Base-by-base conservation (phyloP, 345 rosid species). In the Zanthoxylum bungeanum region DNA sequence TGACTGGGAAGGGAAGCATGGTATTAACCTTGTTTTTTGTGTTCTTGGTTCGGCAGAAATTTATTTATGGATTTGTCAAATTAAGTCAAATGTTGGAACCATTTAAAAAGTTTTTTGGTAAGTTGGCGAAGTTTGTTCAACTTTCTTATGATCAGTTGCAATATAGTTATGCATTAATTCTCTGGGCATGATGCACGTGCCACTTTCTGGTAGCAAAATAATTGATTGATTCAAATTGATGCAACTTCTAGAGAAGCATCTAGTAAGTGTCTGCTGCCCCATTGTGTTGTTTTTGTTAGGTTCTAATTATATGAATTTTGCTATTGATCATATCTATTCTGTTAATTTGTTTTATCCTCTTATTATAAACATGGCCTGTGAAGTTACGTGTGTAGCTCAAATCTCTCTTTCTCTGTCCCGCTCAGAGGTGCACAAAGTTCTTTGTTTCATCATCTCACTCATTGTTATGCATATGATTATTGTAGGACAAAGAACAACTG, bases 401-500 rank as follows among this genome's bases (percentile, higher is more conserved):
- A 30, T 57, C 17, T 30, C 3, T 69, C 55, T 67, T 39, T 60
- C 17, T 21, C 50, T 28, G 24, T 9, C 42, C 1, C 36, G n/a
- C 42, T 31, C 19, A n/a, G 50, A n/a, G 61, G 21, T 30, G 72
- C 25, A 55, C 60, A 62, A 34, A 30, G 24, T 22, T 30, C 7
- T 65, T 34, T 65, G 37, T 61, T 33, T 25, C 34, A 34, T 21
- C 27, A 14, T 24, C 16, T n/a, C 6, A n/a, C 64, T 40, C n/a
- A 28, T 69, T n/a, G 34, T 17, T 24, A 31, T 53, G 4, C 28
- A 1, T n/a, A n/a, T 75, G 39, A 30, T 24, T 25, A 25, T 66
- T 80, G 75, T 74, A 74, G 89, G 73, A 14, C 70, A n/a, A n/a
- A n/a, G 56, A 76, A 59, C 61, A 31, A 66, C 76, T 25, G 76